Conservation (phyloP, 2,329 filamentous ascomycete genomes). For the Ascochyta koolunga region DNA sequence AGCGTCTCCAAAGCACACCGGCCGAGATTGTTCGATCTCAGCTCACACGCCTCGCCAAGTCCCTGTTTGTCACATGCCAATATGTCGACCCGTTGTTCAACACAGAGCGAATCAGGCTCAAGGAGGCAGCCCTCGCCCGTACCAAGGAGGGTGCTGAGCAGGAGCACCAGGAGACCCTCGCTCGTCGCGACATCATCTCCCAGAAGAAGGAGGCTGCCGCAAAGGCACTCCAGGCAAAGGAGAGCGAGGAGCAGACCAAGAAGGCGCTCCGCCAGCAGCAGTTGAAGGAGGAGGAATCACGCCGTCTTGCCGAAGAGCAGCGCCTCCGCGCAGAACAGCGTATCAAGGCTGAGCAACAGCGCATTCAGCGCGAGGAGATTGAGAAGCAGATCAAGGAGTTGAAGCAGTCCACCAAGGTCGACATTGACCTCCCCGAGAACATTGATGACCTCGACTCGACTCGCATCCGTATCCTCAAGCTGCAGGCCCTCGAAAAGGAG, state of each 20-base stretch:
- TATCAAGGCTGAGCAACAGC: constrained; percentile 64
- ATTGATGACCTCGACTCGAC: constrained; percentile 66
- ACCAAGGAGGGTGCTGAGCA: constrained; percentile 88
- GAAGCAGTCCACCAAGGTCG: constrained; percentile 87
- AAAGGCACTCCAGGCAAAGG: constrained; percentile 82
- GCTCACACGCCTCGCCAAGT: constrained; percentile 87
- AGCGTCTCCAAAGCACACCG: constrained; percentile 95
- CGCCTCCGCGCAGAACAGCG: constrained; percentile 89
- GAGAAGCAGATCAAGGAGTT: constrained; percentile 95
- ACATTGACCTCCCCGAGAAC: constrained; percentile 81
- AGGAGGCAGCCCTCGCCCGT: constrained; percentile 78
- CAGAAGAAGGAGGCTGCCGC: constrained; percentile 97
- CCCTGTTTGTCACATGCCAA: constrained; percentile 90
- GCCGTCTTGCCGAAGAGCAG: constrained; percentile 89
- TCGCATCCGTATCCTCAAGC: constrained; percentile 89
- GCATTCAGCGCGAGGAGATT: constrained; percentile 58
- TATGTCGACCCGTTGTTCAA: constrained; percentile 93
- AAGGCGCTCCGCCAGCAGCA: constrained; percentile 87
- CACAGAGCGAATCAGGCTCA: constrained; percentile 77
- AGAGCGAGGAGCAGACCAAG: constrained; percentile 89
- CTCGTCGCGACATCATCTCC: constrained; percentile 88
- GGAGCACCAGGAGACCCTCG: constrained; percentile 85
- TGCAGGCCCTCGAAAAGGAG: constrained; percentile 94
- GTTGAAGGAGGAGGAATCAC: constrained; percentile 85
- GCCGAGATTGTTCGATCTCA: constrained; percentile 97